Base-by-base conservation (phyloP, 805 yeast species). In the Yamadazyma tumulicola region DNA sequence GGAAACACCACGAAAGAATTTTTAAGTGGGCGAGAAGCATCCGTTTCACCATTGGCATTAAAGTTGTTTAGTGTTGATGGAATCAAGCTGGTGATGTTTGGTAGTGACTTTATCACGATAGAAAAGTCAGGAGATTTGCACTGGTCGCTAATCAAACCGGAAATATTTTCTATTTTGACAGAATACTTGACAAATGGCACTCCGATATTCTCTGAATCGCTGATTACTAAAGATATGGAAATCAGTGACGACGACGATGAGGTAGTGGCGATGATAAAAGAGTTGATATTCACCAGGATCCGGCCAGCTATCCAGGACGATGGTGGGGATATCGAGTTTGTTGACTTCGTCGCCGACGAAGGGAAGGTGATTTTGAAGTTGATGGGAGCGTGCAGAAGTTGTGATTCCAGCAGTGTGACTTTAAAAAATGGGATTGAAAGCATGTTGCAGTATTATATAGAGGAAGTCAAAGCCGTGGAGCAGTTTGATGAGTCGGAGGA, bases 61-160 rank as follows among this genome's bases (percentile, higher is more conserved):
- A 81, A 79, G 54, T 64, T 86, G 31, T 81, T 86, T 48, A 68
- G 80, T 6, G 67, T 86, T 3, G 93, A 85, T 48, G 95, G 95
- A 4, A 75, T 87, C 24, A 70, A 70, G 28, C 72, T 87, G 1
- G 77, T 87, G 34, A 74, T 87, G 81, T 78, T 85, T 51, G 96
- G 96, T 2, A 69, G 81, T 4, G 81, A 87, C 57, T 87, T 88
- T 57, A 81, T 87, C 42, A 87, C 96, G 1, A 75, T 87, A 12
- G 91, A 84, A 50, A 85, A 85, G 56, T 49, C 59, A 20, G 56
- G 54, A 6, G 76, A 73, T 45, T 67, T 72, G 18, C 60, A 68
- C 31, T 80, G 87, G 87, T 55, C 75, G 31, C 50, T 78, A 15
- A 57, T 80, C 34, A 80, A 80, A 53, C 85, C 86, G 0, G 85